Base-by-base conservation (phyloP, 805 yeast species). In the Candida sakaeoensis region DNA sequence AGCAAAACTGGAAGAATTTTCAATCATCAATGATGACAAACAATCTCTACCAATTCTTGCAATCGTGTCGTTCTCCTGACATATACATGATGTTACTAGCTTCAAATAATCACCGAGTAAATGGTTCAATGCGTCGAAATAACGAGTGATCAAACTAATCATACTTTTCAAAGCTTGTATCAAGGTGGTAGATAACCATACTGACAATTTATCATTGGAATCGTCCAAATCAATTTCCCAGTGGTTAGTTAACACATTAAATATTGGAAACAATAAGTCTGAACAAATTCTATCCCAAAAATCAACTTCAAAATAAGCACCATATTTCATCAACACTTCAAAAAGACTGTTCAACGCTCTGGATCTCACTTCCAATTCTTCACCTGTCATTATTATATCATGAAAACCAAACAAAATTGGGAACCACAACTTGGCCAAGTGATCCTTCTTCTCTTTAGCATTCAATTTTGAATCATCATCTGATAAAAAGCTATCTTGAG, bases 41-140 rank as follows among this genome's bases (percentile, higher is more conserved):
- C 99, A 90, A 7, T 91, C 79, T 53, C 95, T 77, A 24, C 99
- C 99, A 48, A 91, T 91, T 52, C 95, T 75, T 0, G 97, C 95
- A 52, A 95, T 89, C 0, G 98, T 90, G 54, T 93, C 99, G 58
- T 93, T 91, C 52, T 90, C 96, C 60, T 93, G 99, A 52, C 96
- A 88, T 37, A 93, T 87, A 62, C 99, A 93, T 5, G 91, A 82
- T 2, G 81, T 80, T 41, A 93, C 63, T 37, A 95, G 70, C 14
- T 79, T 79, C 60, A 95, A 70, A 57, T 85, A 88, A 1, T 87
- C 93, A 44, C 80, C 85, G 37, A 91, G 68, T 75, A 85, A 78
- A 30, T 77, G 71, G 50, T 81, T 81, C 54, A 93, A 75, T 2
- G 82, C 74, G 30, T 77, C 85, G 58, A 90, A 93, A 61, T 85